These are phyloP conservation scores for Maudiozyma bulderi DNA, from an alignment of 805 yeast genomes.

Conservation along the genomic window DNA sequence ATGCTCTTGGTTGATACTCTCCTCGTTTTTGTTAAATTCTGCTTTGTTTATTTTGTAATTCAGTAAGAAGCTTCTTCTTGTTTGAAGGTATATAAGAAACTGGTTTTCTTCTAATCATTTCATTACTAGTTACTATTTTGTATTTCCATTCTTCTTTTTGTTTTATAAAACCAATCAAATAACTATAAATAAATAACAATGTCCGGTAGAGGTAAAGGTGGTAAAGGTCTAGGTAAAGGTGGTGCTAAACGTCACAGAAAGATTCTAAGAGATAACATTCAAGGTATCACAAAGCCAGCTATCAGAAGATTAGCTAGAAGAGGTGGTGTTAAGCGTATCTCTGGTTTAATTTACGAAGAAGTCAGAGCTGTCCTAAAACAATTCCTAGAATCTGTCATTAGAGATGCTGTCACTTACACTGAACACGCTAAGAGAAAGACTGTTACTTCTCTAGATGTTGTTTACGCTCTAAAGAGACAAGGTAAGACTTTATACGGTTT, in stretches of 20 bases:
- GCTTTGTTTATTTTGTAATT: too few relatives aligned
- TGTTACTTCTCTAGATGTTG: slow-evolving; percentile 95
- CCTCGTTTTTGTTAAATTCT: too few relatives aligned
- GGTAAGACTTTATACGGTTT: slow-evolving; percentile 99
- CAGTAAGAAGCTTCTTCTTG: too few relatives aligned
- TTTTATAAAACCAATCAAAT: background rate
- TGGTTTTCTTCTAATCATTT: background rate
- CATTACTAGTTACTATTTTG: background rate
- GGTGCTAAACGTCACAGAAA: slow-evolving; percentile 99
- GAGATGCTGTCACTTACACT: slow-evolving; percentile 98
- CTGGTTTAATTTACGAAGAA: slow-evolving; percentile 96
- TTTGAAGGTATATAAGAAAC: too few relatives aligned
- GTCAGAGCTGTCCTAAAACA: slow-evolving; percentile 93
- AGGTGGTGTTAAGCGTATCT: slow-evolving; percentile 99
- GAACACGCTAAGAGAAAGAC: slow-evolving; percentile 99
- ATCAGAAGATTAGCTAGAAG: slow-evolving; percentile 99
- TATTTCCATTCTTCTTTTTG: background rate
- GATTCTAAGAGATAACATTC: slow-evolving; percentile 97
- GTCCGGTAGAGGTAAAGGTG: slow-evolving; percentile 99
- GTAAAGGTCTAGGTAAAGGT: slow-evolving; percentile 99
- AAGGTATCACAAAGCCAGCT: slow-evolving; percentile 99
- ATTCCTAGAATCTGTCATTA: slow-evolving; percentile 91
- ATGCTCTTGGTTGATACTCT: too few relatives aligned
- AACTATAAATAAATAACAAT: slow-evolving; percentile 29
- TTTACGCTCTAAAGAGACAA: slow-evolving; percentile 98